Base-by-base conservation (phyloP, 768 basidiomycete genomes). In the Phanerodontia chrysosporium region DNA sequence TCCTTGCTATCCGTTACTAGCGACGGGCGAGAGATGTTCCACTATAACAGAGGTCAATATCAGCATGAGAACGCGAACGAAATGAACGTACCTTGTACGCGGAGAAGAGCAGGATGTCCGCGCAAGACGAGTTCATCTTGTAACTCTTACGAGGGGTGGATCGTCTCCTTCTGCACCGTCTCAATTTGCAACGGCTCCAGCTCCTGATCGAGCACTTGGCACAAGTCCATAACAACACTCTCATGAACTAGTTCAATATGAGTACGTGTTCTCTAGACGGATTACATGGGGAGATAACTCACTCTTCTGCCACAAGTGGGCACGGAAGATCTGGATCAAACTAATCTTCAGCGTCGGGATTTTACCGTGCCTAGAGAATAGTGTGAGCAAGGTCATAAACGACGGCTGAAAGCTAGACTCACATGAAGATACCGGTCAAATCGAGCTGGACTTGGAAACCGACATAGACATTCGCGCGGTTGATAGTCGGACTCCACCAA, bases 81-180 rank as follows among this genome's bases (percentile, higher is more conserved):
- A 29, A 44, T 21, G 25, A 13, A 48, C 72, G 9, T 62, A 82
- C 84, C 79, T 93, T 94, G 73, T 92, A 91, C 1, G 92, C 90
- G 13, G 95, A 97, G 84, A 99, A 98, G 52, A 99, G 80, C 21
- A 99, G 80, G 69, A 99, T 96, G 69, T 99, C 97, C 53, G 96
- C 96, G 64, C 96, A 98, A n/a, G 95, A 96, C 9, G 95, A 97
- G 76, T 99, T 99, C 97, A 99, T 98, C 84, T 99, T 99, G 85
- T 99, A 99, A 80, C 94, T 97, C 81, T 98, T 98, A 76, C 96
- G 91, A 66, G 96, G n/a, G 96, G 73, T 97, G 97, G 61, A 99
- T 99, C 0, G 97, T 98, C 75, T 99, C 97, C 75, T 99, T 99
- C 74, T 98, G 97, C 0, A 99, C 97, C 0, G 95, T 98, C 79